Evolutionary conservation across 306 rosid species (phyloP).

Genomic region (Neltuma alba): DNA sequence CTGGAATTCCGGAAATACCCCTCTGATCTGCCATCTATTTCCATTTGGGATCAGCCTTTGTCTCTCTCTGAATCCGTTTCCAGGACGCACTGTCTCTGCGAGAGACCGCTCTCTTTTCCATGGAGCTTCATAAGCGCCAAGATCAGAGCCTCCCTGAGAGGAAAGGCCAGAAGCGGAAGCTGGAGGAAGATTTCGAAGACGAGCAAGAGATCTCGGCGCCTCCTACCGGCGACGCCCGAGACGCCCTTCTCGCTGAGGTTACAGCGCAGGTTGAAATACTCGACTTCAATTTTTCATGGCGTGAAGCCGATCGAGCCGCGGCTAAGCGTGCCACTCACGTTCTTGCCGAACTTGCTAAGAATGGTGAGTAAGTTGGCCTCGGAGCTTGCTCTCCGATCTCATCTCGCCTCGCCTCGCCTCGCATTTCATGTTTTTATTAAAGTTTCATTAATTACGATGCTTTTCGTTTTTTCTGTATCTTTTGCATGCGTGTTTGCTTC

Average conservation of each 20-base stretch:
- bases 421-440: slow-evolving; percentile 12
- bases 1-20: slow-evolving; percentile 43
- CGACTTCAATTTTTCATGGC: slow-evolving; percentile 75
- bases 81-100: slow-evolving; percentile 36
- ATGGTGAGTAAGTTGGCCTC: slow-evolving; percentile 55
- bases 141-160: slow-evolving; percentile 71
- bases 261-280: slow-evolving; percentile 66
- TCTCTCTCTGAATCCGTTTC: slow-evolving; percentile 19
- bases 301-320: slow-evolving; percentile 78
- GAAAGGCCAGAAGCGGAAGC: slow-evolving; percentile 94
- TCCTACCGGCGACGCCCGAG: slow-evolving; percentile 66
- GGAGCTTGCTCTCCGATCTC: slow-evolving; percentile 43
- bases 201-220: slow-evolving; percentile 69
- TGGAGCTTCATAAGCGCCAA: slow-evolving; percentile 74
- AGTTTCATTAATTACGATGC: slow-evolving; percentile 27
- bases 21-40: slow-evolving; percentile 33
- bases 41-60: slow-evolving; percentile 45
- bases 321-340: slow-evolving; percentile 96
- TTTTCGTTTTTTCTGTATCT: slow-evolving; percentile 14
- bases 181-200: slow-evolving; percentile 70
- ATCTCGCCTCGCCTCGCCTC: slow-evolving; percentile 40
- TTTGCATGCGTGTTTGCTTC: slow-evolving; percentile 26
- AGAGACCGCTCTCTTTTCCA: slow-evolving; percentile 44
- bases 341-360: slow-evolving; percentile 97
- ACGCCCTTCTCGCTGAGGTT: slow-evolving; percentile 63